Evolutionary conservation across 1,139 yeast genomes (phyloP).

Genomic region (Saccharomyces hybrid): DNA sequence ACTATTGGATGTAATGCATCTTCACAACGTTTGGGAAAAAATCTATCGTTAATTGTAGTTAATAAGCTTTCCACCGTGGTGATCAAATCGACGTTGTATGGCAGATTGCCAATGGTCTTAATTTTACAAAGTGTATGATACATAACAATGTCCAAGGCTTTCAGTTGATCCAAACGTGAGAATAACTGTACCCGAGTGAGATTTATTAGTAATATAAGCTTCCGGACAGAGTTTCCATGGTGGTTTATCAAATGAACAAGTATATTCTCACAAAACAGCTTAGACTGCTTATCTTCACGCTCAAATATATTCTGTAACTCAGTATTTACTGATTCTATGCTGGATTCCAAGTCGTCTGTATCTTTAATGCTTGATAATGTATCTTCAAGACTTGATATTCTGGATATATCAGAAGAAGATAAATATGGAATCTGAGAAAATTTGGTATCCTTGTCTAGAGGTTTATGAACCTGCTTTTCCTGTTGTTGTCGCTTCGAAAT

Average conservation of each 20-base stretch:
- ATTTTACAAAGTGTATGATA: not conserved
- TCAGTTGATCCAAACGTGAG: not conserved
- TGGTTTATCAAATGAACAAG: not conserved
- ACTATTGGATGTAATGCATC: conserved; percentile 11
- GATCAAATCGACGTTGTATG: not conserved
- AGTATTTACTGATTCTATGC: not conserved
- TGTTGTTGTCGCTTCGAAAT: not conserved
- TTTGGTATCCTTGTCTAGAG: not conserved
- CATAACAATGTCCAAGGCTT: not conserved
- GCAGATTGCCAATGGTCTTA: not conserved
- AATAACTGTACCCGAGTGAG: not conserved
- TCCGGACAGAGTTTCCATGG: not conserved
- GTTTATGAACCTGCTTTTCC: no score
- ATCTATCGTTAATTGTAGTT: conserved; percentile 8
- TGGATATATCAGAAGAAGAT: not conserved
- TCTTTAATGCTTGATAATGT: not conserved
- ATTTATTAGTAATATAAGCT: not conserved
- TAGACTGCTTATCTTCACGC: not conserved
- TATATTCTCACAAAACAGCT: not conserved
- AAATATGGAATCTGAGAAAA: not conserved
- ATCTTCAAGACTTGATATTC: not conserved
- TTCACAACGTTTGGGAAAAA: conserved; percentile 10
- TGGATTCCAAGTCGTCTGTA: not conserved
- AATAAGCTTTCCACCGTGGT: conserved; percentile 2
- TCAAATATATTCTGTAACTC: not conserved